Base-by-base conservation (phyloP, 768 basidiomycete genomes). In the Mycena capillaripes region DNA sequence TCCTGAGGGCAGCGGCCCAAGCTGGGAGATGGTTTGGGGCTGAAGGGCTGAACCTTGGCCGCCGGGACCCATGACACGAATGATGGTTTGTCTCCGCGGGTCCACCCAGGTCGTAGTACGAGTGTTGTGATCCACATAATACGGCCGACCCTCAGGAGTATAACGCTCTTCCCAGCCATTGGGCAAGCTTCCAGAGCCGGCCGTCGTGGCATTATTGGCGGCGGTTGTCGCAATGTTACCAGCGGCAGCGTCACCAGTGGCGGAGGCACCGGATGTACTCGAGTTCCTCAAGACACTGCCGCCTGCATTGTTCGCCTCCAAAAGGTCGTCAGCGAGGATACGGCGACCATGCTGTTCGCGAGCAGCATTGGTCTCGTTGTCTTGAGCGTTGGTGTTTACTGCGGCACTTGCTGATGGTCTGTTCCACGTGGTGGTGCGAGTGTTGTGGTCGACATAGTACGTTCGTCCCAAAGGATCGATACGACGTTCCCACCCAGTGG, bases 41-140 rank as follows among this genome's bases (percentile, higher is more conserved):
- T 98, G 97, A 30, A 97, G 86, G 7, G 93, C 90, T 19, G 96
- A 85, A 74, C 94, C 94, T 82, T 95, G 95, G 14, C 97, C 97
- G 78, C 91, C 92, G 25, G 97, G 96, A 23, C 96, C 97, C 92
- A 99, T 95, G 57, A 98, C 97, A 73, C 97, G 96, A 70, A 99
- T 93, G 71, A 99, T 90, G 14, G 97, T 96, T 84, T 99, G 98
- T 55, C 98, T 92, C 59, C 98, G 93, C 44, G 98, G 98, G 81
- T 99, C 98, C 27, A 99, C 97, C 98, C 98, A 99, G n/a, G 98
- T 99, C 36, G 98, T 99, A 23, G 98, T 99, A 57, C 98, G 91
- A 14, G 97, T 99, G 80, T 99, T 99, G 85, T 99, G 98, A 81
- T 99, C 98, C 59, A 99, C 98, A 81, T 98, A 99, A 84, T 99